Base-by-base conservation (phyloP, 306 rosid genomes). In the Erythrophleum fordii region DNA sequence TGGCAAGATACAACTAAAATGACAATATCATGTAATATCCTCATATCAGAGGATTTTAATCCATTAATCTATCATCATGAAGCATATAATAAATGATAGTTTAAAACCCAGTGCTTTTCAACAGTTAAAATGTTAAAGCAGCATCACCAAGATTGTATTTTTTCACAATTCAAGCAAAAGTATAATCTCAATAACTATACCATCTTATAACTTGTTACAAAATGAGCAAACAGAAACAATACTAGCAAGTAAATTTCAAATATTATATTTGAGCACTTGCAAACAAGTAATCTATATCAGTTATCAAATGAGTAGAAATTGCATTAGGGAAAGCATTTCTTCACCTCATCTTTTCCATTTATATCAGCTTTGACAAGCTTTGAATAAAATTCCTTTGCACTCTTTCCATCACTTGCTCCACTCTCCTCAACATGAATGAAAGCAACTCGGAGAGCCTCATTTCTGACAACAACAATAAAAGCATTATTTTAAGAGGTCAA, bases 391-490 rank as follows among this genome's bases (percentile, higher is more conserved):
- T 89, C 91, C 72, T 76, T 87, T 26, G 82, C 28, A 46, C 79
- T 81, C 62, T 39, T 80, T 72, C 89, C 94, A n/a, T 89, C 97
- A 73, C 72, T 41, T 64, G 84, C 72, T 5, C 52, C 76, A 75
- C 62, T 82, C 78, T 95, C 99, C 83, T 95, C 98, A 23, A 73
- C 85, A 68, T 95, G 99, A 77, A 95, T 95, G 86, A 93, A 95
- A 69, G 99, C 99, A 86, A 95, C 99, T 62, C 99, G 97, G 72
- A 95, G 98, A 82, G 94, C 98, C 83, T 95, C 99, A 86, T 95
- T 95, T 87, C 99, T 95, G 82, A 77, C 28, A 59, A 46, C 52
- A 67, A 77, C 48, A 60, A 76, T 17, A 79, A 74, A 41, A 69
- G n/a, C 28, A n/a, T 48, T 55, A 42, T 69, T 77, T 8, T 0